Evolutionary conservation across 2,329 filamentous ascomycete species (phyloP).

Genomic region (Colletotrichum gigasporum): DNA sequence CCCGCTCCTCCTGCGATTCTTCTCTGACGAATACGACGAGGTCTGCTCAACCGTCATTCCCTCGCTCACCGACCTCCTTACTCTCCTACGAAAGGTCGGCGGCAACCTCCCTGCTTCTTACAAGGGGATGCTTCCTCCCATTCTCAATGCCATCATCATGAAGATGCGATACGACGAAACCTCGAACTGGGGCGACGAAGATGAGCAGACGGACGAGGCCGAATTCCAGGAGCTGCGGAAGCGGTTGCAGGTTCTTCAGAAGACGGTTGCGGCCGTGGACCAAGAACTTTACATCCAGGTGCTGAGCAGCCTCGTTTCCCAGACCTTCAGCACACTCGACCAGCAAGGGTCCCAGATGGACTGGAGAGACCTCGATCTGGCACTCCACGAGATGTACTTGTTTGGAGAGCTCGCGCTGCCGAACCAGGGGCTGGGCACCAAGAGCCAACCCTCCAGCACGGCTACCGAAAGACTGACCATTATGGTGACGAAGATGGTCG

Average conservation of each 20-base stretch:
- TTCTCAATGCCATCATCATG: constrained; percentile 88
- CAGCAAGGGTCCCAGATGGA: constrained; percentile 80
- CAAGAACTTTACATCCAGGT: constrained; percentile 89
- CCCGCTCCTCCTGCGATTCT: constrained; percentile 89
- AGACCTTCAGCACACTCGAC: constrained; percentile 83
- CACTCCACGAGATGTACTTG: constrained; percentile 92
- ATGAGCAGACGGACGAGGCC: constrained; percentile 94
- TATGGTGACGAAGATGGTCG: constrained; percentile 97
- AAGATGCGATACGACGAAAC: constrained; percentile 99
- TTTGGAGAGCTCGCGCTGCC: constrained; percentile 95
- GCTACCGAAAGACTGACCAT: constrained; percentile 84
- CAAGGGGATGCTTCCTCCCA: constrained; percentile 83
- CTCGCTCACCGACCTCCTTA: constrained; percentile 89
- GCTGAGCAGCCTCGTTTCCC: constrained; percentile 86
- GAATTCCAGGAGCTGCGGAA: constrained; percentile 97
- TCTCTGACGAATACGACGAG: constrained; percentile 98
- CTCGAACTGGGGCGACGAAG: constrained; percentile 90
- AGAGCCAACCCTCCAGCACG: constrained; percentile 81
- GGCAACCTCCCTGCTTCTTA: constrained; percentile 75
- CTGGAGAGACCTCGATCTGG: constrained; percentile 95
- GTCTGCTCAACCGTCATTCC: constrained; percentile 96
- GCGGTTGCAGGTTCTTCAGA: constrained; percentile 88
- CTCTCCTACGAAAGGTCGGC: constrained; percentile 85
- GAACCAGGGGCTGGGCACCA: constrained; percentile 85
- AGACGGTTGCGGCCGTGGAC: constrained; percentile 90